A percentile compares a stretch with the other conserved stretches of the same genome.
Conservation (phyloP, 805 yeast genomes). For the Candida quercuum region DNA sequence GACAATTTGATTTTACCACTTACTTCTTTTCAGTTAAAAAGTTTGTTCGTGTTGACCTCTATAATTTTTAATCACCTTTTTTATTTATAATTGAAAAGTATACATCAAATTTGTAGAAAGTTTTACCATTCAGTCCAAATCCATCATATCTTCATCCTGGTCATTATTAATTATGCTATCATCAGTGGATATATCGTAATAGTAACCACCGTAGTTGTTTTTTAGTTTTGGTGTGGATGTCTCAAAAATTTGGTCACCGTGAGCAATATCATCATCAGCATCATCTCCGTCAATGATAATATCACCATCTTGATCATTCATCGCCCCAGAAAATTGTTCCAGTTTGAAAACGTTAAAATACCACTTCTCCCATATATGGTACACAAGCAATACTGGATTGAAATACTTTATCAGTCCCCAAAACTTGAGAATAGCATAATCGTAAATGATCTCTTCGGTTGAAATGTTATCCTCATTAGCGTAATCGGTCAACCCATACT, state of each 20-base stretch:
- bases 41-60: too few relatives aligned
- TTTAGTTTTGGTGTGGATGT: background rate
- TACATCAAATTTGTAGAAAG: too few relatives aligned
- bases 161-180: conserved; percentile 1
- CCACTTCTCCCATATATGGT: conserved; percentile 28
- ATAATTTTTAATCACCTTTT: too few relatives aligned
- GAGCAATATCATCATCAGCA: background rate
- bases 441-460: conserved; percentile 17
- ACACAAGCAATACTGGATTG: conserved; percentile 16
- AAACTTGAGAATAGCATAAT: conserved; percentile 16
- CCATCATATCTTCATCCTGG: conserved; percentile 17
- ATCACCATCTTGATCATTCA: conserved; percentile 3
- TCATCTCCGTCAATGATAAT: conserved; percentile 12
- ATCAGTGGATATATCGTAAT: conserved; percentile 2
- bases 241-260: background rate
- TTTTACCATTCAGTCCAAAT: conserved; percentile 17
- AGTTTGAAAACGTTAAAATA: conserved; percentile 12
- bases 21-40: too few relatives aligned
- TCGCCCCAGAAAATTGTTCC: conserved; percentile 3
- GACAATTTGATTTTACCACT: too few relatives aligned
- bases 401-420: conserved; percentile 24
- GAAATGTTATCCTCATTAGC: conserved; percentile 4
- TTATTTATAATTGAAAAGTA: too few relatives aligned
- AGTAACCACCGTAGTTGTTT: conserved; percentile 7
- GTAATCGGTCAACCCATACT: background rate